Base-by-base conservation (phyloP, 2,329 filamentous ascomycete species). In the Venturia pyrina region DNA sequence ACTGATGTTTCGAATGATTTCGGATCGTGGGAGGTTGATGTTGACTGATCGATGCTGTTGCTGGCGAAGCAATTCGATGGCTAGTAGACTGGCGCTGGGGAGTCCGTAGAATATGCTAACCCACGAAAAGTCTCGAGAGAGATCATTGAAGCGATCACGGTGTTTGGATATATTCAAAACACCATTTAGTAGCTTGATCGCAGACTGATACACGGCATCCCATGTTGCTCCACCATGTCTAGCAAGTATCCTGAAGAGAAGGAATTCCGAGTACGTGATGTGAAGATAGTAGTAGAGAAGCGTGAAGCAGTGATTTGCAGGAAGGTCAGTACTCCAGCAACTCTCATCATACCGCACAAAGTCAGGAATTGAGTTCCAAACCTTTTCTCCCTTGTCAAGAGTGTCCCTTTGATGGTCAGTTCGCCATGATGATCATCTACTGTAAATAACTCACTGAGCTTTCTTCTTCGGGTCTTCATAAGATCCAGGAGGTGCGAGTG, bases 1-100 rank as follows among this genome's bases (percentile, higher is more conserved):
- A 34, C 75, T 77, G 2, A 81, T 73, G 44, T 77, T 75, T 66
- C 80, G 78, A 5, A 81, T 79, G 0, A 76, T 78, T 34, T 79
- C 78, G 0, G 78, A 78, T 11, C 78, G 57, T 21, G 73, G 15
- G 77, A 76, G 0, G 80, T 37, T 32, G 8, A 62, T 34, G 11
- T n/a, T 59, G 28, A 59, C 53, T 8, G 53, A 59, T 59, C 53
- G 53, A 73, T 71, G 1, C 62, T 76, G 75, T 56, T 78, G 76
- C 70, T 80, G 78, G 50, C 76, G 77, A 2, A 80, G 73, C 11
- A 81, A 69, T 65, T 80, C 79, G 37, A 77, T 71, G 10, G 78
- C 77, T 1, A 81, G 72, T 8, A 79, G 73, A 10, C 77, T 77
- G 5, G 78, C 78, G 3, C 74, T 70, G 0, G 78, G 78, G 5